These are phyloP conservation scores for Candida silvatica DNA, from an alignment of 805 yeast genomes.

Conservation along the genomic window DNA sequence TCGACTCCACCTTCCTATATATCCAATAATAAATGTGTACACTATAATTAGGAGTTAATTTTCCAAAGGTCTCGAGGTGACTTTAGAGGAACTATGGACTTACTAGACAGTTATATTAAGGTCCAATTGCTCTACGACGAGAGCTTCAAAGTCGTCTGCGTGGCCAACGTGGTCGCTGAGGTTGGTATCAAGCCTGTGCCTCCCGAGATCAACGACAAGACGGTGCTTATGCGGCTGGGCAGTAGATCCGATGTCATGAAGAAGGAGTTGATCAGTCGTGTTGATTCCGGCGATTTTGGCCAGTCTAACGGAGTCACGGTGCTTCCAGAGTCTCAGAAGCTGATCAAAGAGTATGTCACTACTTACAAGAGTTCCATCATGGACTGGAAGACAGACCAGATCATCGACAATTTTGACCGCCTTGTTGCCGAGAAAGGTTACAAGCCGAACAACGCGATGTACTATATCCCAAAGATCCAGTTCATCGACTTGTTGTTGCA, in stretches of 20 bases:
- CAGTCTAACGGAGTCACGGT: constrained; percentile 9
- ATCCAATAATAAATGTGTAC: not conserved
- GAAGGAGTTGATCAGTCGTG: constrained; percentile 12
- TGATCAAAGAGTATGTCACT: too few species aligned
- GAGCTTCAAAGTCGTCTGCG: constrained; percentile 10
- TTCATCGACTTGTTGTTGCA: constrained; percentile 11
- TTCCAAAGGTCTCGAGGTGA: not conserved
- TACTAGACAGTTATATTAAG: constrained; percentile 17
- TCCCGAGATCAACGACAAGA: constrained; percentile 13
- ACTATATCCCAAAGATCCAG: constrained; percentile 9
- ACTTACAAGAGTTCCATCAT: constrained; percentile 10
- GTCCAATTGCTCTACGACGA: constrained; percentile 20
- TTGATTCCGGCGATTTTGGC: constrained; percentile 7
- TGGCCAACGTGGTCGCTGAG: constrained; percentile 14
- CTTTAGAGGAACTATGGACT: too few species aligned
- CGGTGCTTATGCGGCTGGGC: constrained; percentile 15
- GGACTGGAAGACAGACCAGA: constrained; percentile 7
- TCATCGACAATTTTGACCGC: constrained; percentile 2
- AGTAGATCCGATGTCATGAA: constrained; percentile 15
- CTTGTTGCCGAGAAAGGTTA: not conserved
- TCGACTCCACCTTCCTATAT: not conserved
- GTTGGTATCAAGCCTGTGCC: too few species aligned
- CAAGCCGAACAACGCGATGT: not conserved
- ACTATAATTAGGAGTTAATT: not conserved
- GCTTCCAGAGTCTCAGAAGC: not conserved